A percentile compares a stretch with the other conserved stretches of the same genome.
Conservation (phyloP, 768 basidiomycete genomes). For the Naganishia onofrii region DNA sequence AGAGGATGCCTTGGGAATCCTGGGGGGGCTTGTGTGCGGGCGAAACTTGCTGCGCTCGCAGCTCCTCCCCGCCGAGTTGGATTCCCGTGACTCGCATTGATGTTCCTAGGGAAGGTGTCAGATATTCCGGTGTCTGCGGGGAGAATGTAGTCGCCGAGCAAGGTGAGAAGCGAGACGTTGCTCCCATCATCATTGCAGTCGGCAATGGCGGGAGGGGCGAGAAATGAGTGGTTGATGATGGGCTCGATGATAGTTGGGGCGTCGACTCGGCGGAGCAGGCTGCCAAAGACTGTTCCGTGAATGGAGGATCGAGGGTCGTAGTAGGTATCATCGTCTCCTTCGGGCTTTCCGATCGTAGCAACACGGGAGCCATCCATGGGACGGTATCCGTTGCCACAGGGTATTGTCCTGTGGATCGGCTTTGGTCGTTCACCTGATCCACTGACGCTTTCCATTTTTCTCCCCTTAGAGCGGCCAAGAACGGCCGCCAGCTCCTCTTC, state of each 20-base stretch:
- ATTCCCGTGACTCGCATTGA: conserved; percentile 13
- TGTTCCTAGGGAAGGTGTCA: conserved; percentile 28
- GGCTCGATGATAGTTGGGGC: neutral
- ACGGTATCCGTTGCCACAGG: neutral
- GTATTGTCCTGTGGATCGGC: neutral
- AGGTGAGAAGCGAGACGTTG: conserved; percentile 30
- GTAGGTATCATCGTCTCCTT: neutral
- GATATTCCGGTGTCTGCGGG: conserved; percentile 32
- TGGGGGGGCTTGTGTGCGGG: neutral
- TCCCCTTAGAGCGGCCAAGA: conserved; percentile 28
- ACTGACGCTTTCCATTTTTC: conserved; percentile 11
- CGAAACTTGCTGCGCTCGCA: neutral
- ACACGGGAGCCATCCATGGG: neutral
- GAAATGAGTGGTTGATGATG: conserved; percentile 13
- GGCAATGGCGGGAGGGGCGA: conserved; percentile 22
- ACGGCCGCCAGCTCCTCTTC: conserved; percentile 35
- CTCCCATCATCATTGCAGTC: neutral
- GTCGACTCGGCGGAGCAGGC: conserved; percentile 24
- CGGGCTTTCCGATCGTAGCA: neutral
- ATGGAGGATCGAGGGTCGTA: conserved; percentile 29
- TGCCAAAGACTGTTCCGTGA: conserved; percentile 28
- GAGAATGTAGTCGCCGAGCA: conserved; percentile 35
- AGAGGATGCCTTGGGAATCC: conserved; percentile 32
- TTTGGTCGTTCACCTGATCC: no score
- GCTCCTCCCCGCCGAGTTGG: neutral